Evolutionary conservation across 257 asterid species (phyloP).

Genomic region (Solanum dulcamara): DNA sequence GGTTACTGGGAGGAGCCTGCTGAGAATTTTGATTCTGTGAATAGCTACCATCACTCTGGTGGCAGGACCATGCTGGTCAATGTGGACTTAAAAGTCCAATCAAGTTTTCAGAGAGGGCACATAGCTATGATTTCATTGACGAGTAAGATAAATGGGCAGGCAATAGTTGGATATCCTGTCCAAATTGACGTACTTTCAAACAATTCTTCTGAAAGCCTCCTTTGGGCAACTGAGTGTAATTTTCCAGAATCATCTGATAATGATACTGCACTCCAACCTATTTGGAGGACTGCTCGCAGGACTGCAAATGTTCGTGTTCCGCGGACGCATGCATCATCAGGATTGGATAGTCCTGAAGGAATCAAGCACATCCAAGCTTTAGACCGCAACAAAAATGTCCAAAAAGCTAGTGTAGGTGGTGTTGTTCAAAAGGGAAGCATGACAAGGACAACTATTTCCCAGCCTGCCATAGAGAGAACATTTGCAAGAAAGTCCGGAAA

Average conservation of each 20-base stretch:
- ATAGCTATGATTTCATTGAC: constrained; percentile 78
- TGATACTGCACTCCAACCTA: constrained; percentile 44
- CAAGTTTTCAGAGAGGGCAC: constrained; percentile 54
- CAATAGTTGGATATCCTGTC: constrained; percentile 83
- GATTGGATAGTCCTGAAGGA: constrained; percentile 21
- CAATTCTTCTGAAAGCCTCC: constrained; percentile 37
- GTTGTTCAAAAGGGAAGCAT: constrained; percentile 15
- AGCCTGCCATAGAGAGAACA: constrained; percentile 16
- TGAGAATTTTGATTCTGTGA: constrained; percentile 32
- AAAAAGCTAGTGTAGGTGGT: constrained; percentile 11
- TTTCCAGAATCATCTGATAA: constrained; percentile 35
- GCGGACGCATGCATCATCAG: constrained; percentile 46
- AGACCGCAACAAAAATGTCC: constrained; percentile 12
- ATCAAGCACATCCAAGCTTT: constrained; percentile 13
- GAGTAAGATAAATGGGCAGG: constrained; percentile 78
- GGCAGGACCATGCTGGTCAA: constrained; percentile 53
- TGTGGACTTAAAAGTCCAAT: constrained; percentile 73
- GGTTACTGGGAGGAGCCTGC: constrained; percentile 49
- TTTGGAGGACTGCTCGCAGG: constrained; percentile 91
- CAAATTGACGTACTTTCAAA: constrained; percentile 62
- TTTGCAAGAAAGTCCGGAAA: constrained; percentile 32
- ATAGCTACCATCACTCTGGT: constrained; percentile 29
- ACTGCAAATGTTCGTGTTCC: constrained; percentile 77
- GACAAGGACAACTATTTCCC: constrained; percentile 12
- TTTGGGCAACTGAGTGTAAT: constrained; percentile 29